phyloP scores from a whole-genome alignment of 1,139 yeast species.

The Diutina pseudorugosa region DNA sequence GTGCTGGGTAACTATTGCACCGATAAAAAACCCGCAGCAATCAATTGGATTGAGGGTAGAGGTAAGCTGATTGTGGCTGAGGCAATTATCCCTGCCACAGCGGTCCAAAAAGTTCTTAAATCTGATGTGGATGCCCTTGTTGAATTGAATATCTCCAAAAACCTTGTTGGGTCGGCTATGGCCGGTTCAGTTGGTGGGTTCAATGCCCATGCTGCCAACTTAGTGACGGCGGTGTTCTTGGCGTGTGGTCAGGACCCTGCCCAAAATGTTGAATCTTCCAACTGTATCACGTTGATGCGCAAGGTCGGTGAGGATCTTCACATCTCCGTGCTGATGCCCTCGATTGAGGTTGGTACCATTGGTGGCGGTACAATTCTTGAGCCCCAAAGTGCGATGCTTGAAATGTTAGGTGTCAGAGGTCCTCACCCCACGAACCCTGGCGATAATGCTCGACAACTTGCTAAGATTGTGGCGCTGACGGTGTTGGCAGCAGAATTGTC shows the following conservation, averaged over 20 bases:
- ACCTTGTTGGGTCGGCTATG: slow-evolving; percentile 93
- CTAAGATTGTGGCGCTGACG: slow-evolving; percentile 88
- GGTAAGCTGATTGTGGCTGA: slow-evolving; percentile 99
- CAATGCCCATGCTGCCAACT: slow-evolving; percentile 95
- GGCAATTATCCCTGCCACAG: slow-evolving; percentile 74
- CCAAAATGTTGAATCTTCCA: slow-evolving; percentile 92
- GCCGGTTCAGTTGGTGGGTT: slow-evolving; percentile 98
- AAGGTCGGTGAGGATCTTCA: slow-evolving; percentile 58
- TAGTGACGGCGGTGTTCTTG: slow-evolving; percentile 84
- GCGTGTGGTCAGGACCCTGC: slow-evolving; percentile 99
- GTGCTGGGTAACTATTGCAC: slow-evolving; percentile 96
- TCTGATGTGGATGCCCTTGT: slow-evolving; percentile 89
- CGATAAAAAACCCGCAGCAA: slow-evolving; percentile 95
- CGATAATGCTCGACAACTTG: slow-evolving; percentile 86
- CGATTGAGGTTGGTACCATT: slow-evolving; percentile 96
- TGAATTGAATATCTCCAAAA: slow-evolving; percentile 78
- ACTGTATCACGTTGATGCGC: slow-evolving; percentile 92
- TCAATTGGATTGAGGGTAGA: slow-evolving; percentile 98
- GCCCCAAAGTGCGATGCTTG: slow-evolving; percentile 95
- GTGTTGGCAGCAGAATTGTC: slow-evolving; percentile 96
- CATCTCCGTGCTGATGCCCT: slow-evolving; percentile 96
- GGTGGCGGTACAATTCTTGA: slow-evolving; percentile 98
- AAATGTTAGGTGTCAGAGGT: slow-evolving; percentile 86
- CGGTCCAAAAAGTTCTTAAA: slow-evolving; percentile 72
- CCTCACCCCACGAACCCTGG: slow-evolving; percentile 95